phyloP scores from a whole-genome alignment of 768 basidiomycete genomes.

The Rossbeevera mucosa region DNA sequence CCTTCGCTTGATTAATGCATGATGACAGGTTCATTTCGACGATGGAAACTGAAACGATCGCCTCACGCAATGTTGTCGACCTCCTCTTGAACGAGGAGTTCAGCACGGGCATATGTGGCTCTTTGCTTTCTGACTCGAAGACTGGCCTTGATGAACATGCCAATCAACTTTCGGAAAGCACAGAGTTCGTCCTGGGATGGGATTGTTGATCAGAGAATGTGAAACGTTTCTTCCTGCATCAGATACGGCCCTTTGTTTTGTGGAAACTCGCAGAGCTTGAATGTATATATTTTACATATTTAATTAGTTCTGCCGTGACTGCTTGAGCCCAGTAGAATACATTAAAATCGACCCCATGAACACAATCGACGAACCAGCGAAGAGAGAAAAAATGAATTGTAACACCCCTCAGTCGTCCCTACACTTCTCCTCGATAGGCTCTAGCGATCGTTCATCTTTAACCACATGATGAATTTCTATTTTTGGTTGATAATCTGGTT shows the following conservation, averaged over 20 bases:
- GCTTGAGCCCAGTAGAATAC: neutral
- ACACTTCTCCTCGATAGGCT: conserved; percentile 15
- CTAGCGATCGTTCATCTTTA: conserved; percentile 15
- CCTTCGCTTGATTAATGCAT: conserved; percentile 1
- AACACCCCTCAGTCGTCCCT: neutral
- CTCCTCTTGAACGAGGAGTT: conserved; percentile 72
- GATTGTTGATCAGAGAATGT: conserved; percentile 49
- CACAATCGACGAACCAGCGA: neutral
- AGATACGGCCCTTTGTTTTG: neutral
- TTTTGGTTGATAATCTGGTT: conserved; percentile 25
- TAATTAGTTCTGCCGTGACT: neutral
- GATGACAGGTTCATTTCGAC: conserved; percentile 69
- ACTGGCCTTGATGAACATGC: conserved; percentile 8
- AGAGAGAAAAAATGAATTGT: neutral
- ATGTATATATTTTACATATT: neutral
- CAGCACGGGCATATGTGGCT: conserved; percentile 62
- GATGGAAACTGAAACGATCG: conserved; percentile 91
- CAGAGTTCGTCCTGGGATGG: conserved; percentile 65
- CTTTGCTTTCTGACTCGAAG: conserved; percentile 29
- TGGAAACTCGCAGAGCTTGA: neutral
- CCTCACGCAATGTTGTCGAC: conserved; percentile 80
- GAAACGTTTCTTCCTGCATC: neutral
- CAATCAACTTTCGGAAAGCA: conserved; percentile 15
- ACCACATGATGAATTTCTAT: neutral
- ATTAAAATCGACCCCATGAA: neutral